A percentile compares a stretch with the other conserved stretches of the same genome.
Evolutionary conservation across 495 filamentous ascomycete genomes (phyloP).

Genomic region (Tuber calosporum): DNA sequence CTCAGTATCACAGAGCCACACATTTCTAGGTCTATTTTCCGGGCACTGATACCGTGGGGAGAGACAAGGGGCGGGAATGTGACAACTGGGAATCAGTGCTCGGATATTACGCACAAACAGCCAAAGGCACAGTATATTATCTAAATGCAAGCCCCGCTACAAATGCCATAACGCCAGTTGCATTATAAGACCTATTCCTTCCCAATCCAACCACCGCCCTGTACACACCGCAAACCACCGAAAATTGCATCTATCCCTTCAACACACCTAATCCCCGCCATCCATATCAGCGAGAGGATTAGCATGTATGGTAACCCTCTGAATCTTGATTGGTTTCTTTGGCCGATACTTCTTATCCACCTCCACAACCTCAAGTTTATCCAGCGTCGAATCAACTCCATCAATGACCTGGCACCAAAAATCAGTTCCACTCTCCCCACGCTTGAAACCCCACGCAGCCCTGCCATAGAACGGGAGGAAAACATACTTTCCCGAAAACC

Average conservation of each 20-base stretch:
- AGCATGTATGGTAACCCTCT: conserved; percentile 79
- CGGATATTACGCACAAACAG: neutral
- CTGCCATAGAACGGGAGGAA: conserved; percentile 35
- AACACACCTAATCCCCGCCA: conserved; percentile 31
- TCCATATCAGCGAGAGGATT: conserved; percentile 69
- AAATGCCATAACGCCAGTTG: neutral
- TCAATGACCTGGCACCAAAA: conserved; percentile 50
- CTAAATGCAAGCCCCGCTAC: neutral
- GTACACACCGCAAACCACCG: neutral
- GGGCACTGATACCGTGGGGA: neutral
- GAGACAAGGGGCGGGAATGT: neutral
- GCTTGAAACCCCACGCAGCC: conserved; percentile 48
- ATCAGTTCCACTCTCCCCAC: conserved; percentile 25
- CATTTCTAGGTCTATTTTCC: neutral
- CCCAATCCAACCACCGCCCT: neutral
- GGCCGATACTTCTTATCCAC: conserved; percentile 90
- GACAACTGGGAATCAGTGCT: neutral
- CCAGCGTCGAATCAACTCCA: conserved; percentile 57
- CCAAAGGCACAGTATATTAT: neutral
- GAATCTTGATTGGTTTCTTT: conserved; percentile 61
- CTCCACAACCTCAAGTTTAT: conserved; percentile 65
- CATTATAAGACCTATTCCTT: neutral
- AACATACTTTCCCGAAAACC: conserved; percentile 78
- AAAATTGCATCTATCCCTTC: neutral
- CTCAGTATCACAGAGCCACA: neutral